Base-by-base conservation (phyloP, 257 asterid genomes). In the Ocimum tenuiflorum region DNA sequence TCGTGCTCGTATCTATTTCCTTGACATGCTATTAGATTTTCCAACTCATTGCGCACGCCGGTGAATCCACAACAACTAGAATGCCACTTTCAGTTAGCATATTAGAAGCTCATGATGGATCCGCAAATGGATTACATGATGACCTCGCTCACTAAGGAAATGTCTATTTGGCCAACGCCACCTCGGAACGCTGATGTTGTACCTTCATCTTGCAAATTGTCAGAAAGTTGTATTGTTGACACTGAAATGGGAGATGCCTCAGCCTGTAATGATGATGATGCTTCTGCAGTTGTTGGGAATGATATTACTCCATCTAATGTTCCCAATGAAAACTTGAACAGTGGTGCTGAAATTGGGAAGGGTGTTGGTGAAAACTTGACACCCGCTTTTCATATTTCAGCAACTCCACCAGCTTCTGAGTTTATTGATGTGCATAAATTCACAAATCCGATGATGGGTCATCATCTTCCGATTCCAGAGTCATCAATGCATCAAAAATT, bases 1-100 rank as follows among this genome's bases (percentile, higher is more conserved):
- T n/a, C n/a, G n/a, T n/a, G n/a, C n/a, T n/a, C n/a, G n/a, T 12
- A 41, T 42, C 6, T 8, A 54, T 74, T 77, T 71, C 89, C 94
- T 86, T 85, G 74, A 85, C 76, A 22, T 60, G 27, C 36, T 62
- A 36, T 74, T 77, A 91, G 97, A 91, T 91, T 73, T 88, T 86
- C 70, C 88, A 88, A 74, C 80, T 68, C 66, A 87, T 88, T 31
- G 65, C 63, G 69, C 63, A 67, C 47, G 79, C 52, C 3, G 65
- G 67, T 56, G 72, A 68, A 45, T 67, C 84, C 60, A n/a, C 84
- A 60, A 78, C 79, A 10, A 17, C 74, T 23, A 74, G 68, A 59
- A 67, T 75, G 68, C 78, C 79, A 11, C 87, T 82, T 77, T 51
- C 95, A 65, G 85, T 83, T 39, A 78, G 85, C 76, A 73, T 91